These are phyloP conservation scores for Trichophyton equinum DNA, from an alignment of 2,329 filamentous ascomycete genomes.

Conservation along the genomic window DNA sequence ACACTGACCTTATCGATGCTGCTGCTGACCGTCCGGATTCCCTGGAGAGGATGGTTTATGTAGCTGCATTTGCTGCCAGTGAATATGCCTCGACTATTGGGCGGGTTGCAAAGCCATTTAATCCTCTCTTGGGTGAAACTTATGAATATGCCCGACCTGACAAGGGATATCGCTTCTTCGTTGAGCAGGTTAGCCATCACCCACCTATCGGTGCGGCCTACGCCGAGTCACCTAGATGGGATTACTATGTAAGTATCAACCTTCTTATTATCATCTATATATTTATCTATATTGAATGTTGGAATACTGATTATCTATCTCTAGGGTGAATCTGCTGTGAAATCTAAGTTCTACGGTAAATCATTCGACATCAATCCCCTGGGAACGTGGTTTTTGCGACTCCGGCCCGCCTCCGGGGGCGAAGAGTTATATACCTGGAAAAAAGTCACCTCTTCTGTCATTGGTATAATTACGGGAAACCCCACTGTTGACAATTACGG, in stretches of 20 bases:
- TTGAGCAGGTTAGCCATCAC: constrained; percentile 96
- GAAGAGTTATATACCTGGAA: constrained; percentile 96
- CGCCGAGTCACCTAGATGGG: constrained; percentile 88
- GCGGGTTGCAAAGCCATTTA: constrained; percentile 95
- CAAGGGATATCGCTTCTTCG: constrained; percentile 96
- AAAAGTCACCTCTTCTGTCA: constrained; percentile 94
- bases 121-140: constrained; percentile 87
- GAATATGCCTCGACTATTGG: constrained; percentile 96
- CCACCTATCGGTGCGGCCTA: constrained; percentile 87
- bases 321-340: constrained; percentile 80
- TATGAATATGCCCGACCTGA: constrained; percentile 94
- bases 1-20: constrained; percentile 78
- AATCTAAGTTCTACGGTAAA: constrained; percentile 94
- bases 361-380: constrained; percentile 95
- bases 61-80: constrained; percentile 88
- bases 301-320: neutral
- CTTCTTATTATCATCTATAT: neutral
- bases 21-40: constrained; percentile 78
- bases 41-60: constrained; percentile 83
- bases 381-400: constrained; percentile 88
- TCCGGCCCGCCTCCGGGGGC: constrained; percentile 62
- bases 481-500: constrained; percentile 98
- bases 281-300: neutral
- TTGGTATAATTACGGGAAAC: constrained; percentile 94
- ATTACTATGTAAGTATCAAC: constrained; percentile 54